A percentile compares a stretch with the other conserved stretches of the same genome.
These are phyloP conservation scores for Fusarium decemcellulare DNA, from an alignment of 2,329 filamentous ascomycete species.

Conservation along the genomic window DNA sequence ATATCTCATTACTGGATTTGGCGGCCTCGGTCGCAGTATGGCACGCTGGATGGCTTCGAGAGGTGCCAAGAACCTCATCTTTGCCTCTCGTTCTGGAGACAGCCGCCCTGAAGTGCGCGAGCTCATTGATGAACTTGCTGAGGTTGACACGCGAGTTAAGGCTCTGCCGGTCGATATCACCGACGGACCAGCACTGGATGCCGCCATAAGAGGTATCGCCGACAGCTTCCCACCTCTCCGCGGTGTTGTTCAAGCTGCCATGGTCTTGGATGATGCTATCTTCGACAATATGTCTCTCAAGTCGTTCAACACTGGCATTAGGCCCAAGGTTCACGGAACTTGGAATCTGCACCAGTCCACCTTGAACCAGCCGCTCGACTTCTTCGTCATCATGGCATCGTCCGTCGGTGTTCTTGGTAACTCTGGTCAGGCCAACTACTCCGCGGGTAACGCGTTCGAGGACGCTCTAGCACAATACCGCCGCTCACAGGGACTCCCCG, in stretches of 20 bases:
- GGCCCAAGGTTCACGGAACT: constrained; percentile 52
- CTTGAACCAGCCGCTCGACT: constrained; percentile 47
- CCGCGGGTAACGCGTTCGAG: constrained; percentile 51
- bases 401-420: constrained; percentile 52
- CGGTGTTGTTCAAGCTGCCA: constrained; percentile 39
- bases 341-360: constrained; percentile 44
- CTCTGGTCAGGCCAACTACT: constrained; percentile 58
- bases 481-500: neutral
- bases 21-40: constrained; percentile 39
- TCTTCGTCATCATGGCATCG: constrained; percentile 57
- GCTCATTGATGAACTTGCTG: neutral
- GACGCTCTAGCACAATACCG: constrained; percentile 43
- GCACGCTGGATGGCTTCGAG: constrained; percentile 25
- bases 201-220: too few species aligned
- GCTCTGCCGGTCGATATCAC: too few species aligned
- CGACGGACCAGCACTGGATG: too few species aligned
- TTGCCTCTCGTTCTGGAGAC: constrained; percentile 41
- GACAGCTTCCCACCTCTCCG: constrained; percentile 33
- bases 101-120: neutral
- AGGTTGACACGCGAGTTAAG: too few species aligned
- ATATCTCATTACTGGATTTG: constrained; percentile 40
- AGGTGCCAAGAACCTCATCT: constrained; percentile 48
- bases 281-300: constrained; percentile 47
- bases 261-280: constrained; percentile 46
- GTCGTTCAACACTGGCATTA: constrained; percentile 40